Evolutionary conservation across 495 filamentous ascomycete species (phyloP).

Genomic region (Penicillium flavigenum): DNA sequence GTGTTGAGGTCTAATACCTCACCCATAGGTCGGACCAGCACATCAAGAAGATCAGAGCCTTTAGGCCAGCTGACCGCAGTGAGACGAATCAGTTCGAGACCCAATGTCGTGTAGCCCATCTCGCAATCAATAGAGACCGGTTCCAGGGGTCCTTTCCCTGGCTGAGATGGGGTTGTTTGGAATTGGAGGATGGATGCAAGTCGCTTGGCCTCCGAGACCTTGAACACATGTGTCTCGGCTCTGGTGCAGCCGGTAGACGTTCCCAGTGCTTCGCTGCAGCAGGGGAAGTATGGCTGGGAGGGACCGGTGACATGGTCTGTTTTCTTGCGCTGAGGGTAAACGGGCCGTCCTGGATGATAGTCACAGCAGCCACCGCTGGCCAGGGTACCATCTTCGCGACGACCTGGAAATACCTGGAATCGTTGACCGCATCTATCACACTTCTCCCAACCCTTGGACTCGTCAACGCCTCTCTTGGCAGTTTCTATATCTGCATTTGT

Average conservation of each 20-base stretch:
- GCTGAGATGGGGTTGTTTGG: slow-evolving; percentile 66
- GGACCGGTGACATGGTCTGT: slow-evolving; percentile 47
- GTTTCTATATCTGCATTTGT: slow-evolving; percentile 57
- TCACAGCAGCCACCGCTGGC: slow-evolving; percentile 73
- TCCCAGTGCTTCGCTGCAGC: slow-evolving; percentile 72
- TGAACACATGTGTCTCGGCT: slow-evolving; percentile 79
- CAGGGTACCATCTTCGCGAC: slow-evolving; percentile 77
- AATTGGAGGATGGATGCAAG: slow-evolving; percentile 80
- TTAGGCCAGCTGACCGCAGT: slow-evolving; percentile 85
- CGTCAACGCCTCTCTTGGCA: slow-evolving; percentile 62
- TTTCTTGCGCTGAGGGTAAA: slow-evolving; percentile 50
- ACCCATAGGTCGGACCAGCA: slow-evolving; percentile 81
- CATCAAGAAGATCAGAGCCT: slow-evolving; percentile 71
- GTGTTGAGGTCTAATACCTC: slow-evolving; percentile 88
- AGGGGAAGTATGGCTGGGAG: slow-evolving; percentile 63
- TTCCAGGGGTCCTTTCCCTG: slow-evolving; percentile 32
- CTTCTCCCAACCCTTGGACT: slow-evolving; percentile 72
- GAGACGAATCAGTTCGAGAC: slow-evolving; percentile 83
- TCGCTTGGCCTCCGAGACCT: slow-evolving; percentile 69
- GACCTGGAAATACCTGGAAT: slow-evolving; percentile 91
- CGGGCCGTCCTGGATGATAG: slow-evolving; percentile 69
- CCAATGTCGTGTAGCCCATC: slow-evolving; percentile 89
- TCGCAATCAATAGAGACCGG: slow-evolving; percentile 90
- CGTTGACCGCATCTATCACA: slow-evolving; percentile 84
- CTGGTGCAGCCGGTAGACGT: slow-evolving; percentile 69